Evolutionary conservation across 1,139 yeast species (phyloP).

Genomic region (Kurtzmaniella quercitrusa): DNA sequence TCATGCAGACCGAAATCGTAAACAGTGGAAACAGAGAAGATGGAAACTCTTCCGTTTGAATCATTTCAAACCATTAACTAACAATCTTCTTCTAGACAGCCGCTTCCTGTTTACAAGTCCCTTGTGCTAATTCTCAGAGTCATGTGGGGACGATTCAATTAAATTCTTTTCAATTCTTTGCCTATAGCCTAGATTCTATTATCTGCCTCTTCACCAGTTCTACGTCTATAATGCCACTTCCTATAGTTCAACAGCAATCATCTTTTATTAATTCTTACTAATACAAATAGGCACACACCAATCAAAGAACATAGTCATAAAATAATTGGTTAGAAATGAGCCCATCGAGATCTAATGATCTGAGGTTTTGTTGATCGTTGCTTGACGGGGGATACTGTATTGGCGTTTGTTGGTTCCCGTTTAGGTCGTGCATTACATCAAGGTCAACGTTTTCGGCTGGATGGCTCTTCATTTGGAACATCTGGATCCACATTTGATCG

Average conservation of each 20-base stretch:
- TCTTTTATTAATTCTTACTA: not conserved
- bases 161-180: no score
- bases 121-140: no score
- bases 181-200: no score
- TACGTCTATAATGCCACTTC: not conserved
- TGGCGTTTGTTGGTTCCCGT: not conserved
- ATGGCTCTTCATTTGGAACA: constrained; percentile 23
- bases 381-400: not conserved
- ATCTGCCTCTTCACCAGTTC: no score
- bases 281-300: not conserved
- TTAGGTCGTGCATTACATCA: not conserved
- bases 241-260: not conserved
- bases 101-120: no score
- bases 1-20: not conserved
- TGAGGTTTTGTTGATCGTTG: not conserved
- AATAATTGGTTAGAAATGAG: not conserved
- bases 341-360: not conserved
- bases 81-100: no score
- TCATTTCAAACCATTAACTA: no score
- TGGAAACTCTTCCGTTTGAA: no score
- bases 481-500: constrained; percentile 28
- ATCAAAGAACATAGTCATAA: not conserved
- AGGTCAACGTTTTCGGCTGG: not conserved
- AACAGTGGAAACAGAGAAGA: no score
- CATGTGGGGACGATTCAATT: no score